Evolutionary conservation across 805 yeast genomes (phyloP).

Genomic region (Lipomyces yamadae): DNA sequence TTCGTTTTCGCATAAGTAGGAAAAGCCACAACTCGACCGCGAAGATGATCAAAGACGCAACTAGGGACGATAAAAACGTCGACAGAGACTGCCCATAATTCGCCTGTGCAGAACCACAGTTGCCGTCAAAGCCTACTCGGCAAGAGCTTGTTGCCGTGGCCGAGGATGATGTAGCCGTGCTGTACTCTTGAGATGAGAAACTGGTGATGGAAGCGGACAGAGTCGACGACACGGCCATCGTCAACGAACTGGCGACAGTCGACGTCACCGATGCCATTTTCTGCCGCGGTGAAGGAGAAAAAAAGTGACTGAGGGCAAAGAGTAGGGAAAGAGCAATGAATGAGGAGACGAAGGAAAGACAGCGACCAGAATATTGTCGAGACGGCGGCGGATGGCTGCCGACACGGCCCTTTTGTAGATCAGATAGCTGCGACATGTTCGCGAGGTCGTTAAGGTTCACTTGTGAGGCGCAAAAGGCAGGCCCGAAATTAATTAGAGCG

Average conservation of each 20-base stretch:
- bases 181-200: constrained; percentile 6
- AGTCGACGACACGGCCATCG: constrained; percentile 12
- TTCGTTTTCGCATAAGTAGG: constrained; percentile 65
- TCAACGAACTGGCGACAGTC: not conserved
- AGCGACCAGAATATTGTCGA: not conserved
- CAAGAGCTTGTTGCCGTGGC: constrained; percentile 8
- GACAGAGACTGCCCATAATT: constrained; percentile 58
- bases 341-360: not conserved
- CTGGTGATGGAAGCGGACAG: constrained; percentile 12
- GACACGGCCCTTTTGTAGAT: not conserved
- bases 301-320: not conserved
- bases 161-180: constrained; percentile 19
- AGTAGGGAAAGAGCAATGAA: not conserved
- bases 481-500: no score
- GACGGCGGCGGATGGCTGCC: not conserved
- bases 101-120: constrained; percentile 31
- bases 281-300: not conserved
- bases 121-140: constrained; percentile 18
- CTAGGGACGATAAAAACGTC: constrained; percentile 73
- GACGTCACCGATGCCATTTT: not conserved
- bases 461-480: not conserved
- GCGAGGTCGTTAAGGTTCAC: not conserved
- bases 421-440: not conserved
- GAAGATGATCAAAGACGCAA: constrained; percentile 69
- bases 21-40: constrained; percentile 66